Evolutionary conservation across 1,284 basidiomycete species (phyloP), one percentile per base, ranked within the genome.

Genomic region (Leccinum subrobustum): DNA sequence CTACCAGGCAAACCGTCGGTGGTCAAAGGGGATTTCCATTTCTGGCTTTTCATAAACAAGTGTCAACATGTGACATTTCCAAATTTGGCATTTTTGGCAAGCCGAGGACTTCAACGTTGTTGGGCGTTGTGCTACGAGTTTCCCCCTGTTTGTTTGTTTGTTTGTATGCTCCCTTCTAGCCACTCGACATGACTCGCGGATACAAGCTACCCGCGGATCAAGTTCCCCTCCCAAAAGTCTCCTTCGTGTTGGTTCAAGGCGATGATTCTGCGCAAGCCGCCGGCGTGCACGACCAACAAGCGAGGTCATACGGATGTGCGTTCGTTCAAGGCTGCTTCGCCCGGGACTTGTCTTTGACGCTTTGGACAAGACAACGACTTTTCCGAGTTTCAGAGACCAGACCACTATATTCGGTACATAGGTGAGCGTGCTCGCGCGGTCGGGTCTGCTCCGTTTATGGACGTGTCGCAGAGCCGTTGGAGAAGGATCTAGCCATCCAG

Each of bases 371-470:
- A 89, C 77, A 94, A 94, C 70, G 89, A 95, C 68, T 86, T 86
- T 68, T 84, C 86, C 20, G 84, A 89, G 51, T 95, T 92, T 72
- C 79, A 79, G 64, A 79, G 87, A 65, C 93, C 93, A 6, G 91
- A 93, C 57, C 86, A 93, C 69, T 96, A 97, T 73, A 91, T 96
- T 71, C 88, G 93, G 52, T 87, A 96, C 73, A 92, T 96, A 66
- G 93, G 92, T 93, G 68, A 52, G 83, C 42, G n/a, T 47, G 3
- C 16, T 29, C 31, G 37, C 4, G 27, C 18, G 8, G 12, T 44
- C 25, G 6, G 25, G 25, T 27, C 25, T 27, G 1, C 25, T 29
- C 25, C 25, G 25, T 27, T 27, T 27, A 27, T 27, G 6, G 6
- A 7, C 25, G 6, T 27, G 25, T 27, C 6, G 25, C 25, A 27